Conservation (phyloP, 2,329 filamentous ascomycete genomes). For the Botrytis galanthina region DNA sequence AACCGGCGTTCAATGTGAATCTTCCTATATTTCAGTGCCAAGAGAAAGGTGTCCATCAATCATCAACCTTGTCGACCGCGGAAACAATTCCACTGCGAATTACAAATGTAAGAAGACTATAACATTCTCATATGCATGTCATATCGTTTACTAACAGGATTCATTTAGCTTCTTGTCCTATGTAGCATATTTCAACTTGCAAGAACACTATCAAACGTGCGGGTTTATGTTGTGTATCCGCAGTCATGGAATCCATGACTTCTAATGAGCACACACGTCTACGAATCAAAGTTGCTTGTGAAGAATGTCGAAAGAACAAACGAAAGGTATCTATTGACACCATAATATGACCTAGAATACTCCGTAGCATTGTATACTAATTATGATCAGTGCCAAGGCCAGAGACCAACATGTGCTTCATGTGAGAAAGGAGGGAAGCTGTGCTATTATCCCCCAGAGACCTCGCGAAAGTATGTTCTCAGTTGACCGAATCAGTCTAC, state of each 20-base stretch:
- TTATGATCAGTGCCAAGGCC: background rate
- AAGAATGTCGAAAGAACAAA: conserved; percentile 6
- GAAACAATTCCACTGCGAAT: background rate
- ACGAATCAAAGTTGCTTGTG: conserved; percentile 6
- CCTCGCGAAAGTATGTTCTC: conserved; percentile 8
- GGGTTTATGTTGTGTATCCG: background rate
- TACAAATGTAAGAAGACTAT: background rate
- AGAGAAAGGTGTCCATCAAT: background rate
- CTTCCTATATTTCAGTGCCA: background rate
- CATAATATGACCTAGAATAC: background rate
- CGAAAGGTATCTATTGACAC: background rate
- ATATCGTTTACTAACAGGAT: background rate
- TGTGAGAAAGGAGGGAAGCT: background rate
- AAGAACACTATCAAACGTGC: background rate
- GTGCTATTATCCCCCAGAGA: conserved; percentile 6
- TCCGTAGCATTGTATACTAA: background rate
- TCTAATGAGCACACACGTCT: background rate
- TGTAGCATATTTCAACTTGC: background rate
- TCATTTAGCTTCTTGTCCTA: background rate
- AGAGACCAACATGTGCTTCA: background rate
- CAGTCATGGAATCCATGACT: background rate
- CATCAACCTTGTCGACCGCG: background rate
- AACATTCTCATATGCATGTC: background rate
- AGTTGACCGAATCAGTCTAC: background rate
- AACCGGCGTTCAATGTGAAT: background rate